Evolutionary conservation across 2,329 filamentous ascomycete genomes (phyloP).

Genomic region (Ophiocordyceps unilateralis): DNA sequence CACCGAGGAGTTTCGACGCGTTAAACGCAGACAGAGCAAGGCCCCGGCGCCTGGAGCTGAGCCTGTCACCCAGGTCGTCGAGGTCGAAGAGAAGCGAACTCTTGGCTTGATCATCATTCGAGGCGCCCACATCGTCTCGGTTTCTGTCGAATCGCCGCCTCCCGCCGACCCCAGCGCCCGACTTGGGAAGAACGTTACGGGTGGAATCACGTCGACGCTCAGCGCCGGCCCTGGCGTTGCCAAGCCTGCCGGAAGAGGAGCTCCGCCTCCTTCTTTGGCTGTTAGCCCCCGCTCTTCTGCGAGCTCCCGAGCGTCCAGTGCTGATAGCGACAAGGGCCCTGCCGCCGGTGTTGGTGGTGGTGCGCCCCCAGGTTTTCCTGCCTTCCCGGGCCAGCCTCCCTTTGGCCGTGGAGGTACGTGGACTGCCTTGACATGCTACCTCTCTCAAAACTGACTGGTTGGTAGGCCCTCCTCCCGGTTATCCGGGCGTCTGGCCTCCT

Average conservation of each 20-base stretch:
- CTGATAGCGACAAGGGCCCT: conserved; percentile 39
- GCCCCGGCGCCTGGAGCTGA: conserved; percentile 41
- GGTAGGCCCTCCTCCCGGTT: conserved; percentile 30
- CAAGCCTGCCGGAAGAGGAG: conserved; percentile 75
- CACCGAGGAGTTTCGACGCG: conserved; percentile 90
- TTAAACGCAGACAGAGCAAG: conserved; percentile 72
- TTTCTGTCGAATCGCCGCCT: conserved; percentile 89
- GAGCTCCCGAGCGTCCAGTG: conserved; percentile 1
- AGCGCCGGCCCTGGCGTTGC: conserved; percentile 77
- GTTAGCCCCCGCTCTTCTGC: conserved; percentile 23
- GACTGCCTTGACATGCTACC: neutral
- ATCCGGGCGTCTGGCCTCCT: conserved; percentile 15
- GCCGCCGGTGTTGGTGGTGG: conserved; percentile 71
- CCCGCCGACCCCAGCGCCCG: conserved; percentile 84
- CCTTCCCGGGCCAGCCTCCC: conserved; percentile 31
- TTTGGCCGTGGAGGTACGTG: conserved; percentile 38
- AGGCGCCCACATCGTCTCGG: conserved; percentile 83
- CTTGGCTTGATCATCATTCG: conserved; percentile 88
- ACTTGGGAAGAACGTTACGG: conserved; percentile 59
- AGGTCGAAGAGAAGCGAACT: conserved; percentile 94
- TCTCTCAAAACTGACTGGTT: conserved; percentile 14
- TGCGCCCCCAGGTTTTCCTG: conserved; percentile 40
- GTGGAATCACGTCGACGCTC: conserved; percentile 52
- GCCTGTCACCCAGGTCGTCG: conserved; percentile 49
- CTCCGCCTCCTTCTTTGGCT: conserved; percentile 56